These are phyloP conservation scores for Bonia amplexicaulis DNA, from an alignment of 176 grass and related monocot species.

Conservation along the genomic window DNA sequence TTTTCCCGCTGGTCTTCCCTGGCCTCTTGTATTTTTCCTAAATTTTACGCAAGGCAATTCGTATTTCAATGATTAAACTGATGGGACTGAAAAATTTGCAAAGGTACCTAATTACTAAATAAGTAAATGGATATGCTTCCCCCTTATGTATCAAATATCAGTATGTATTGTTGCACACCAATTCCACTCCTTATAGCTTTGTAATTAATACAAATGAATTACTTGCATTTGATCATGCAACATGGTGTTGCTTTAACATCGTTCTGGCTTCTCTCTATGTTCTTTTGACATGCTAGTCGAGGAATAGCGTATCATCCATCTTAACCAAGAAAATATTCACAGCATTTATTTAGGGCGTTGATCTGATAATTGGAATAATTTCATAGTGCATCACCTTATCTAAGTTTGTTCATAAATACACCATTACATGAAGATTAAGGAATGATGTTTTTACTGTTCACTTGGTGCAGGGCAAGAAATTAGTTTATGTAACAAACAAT, in stretches of 20 bases:
- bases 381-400: background rate
- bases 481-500: slow-evolving; percentile 93
- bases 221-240: background rate
- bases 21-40: background rate
- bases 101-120: background rate
- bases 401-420: slow-evolving; percentile 5
- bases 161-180: background rate
- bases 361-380: background rate
- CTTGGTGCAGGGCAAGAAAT: slow-evolving; percentile 71
- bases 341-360: slow-evolving; percentile 2
- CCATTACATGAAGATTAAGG: background rate
- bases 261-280: background rate
- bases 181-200: background rate
- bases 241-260: background rate
- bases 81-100: too few species aligned
- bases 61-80: too few species aligned
- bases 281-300: background rate
- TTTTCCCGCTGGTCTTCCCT: background rate
- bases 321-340: background rate
- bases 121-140: background rate
- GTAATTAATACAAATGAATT: background rate
- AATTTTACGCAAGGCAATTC: background rate
- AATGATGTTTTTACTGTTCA: slow-evolving; percentile 19
- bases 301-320: background rate
- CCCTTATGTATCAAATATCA: background rate